These are phyloP conservation scores for Elongisporangium undulatum DNA, from an alignment of 352 stramenopile genomes.

Conservation along the genomic window DNA sequence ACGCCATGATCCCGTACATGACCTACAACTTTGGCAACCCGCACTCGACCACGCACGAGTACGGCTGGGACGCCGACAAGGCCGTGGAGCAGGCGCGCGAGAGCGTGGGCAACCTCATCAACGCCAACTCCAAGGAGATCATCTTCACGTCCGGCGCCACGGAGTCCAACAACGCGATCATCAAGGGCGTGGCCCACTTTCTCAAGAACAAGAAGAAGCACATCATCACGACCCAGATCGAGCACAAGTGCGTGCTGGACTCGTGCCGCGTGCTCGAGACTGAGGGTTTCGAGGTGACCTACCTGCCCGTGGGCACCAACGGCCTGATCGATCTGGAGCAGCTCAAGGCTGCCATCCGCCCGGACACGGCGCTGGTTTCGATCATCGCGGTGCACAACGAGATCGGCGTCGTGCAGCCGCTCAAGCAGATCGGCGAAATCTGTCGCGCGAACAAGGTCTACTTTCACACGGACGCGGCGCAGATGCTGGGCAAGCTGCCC, in stretches of 20 bases:
- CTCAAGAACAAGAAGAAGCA: conserved; percentile 96
- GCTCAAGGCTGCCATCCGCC: conserved; percentile 92
- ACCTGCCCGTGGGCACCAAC: conserved; percentile 91
- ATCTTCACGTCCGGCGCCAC: conserved; percentile 99
- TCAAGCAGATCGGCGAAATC: conserved; percentile 96
- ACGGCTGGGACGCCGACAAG: conserved; percentile 97
- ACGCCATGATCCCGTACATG: conserved; percentile 98
- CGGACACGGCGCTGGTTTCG: conserved; percentile 95
- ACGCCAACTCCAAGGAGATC: conserved; percentile 96
- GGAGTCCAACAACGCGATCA: conserved; percentile 98
- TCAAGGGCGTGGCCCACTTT: conserved; percentile 98
- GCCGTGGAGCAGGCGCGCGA: conserved; percentile 90
- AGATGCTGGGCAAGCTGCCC: conserved; percentile 97
- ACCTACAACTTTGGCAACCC: conserved; percentile 97
- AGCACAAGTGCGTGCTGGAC: conserved; percentile 98
- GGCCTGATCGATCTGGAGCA: conserved; percentile 95
- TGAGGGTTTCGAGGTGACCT: conserved; percentile 98
- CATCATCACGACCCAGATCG: conserved; percentile 98
- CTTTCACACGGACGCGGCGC: conserved; percentile 99
- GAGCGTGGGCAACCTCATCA: conserved; percentile 92
- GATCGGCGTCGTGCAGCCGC: conserved; percentile 97
- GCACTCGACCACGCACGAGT: conserved; percentile 98
- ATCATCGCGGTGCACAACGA: conserved; percentile 99
- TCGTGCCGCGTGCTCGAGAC: conserved; percentile 95
- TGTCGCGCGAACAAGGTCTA: conserved; percentile 93